Evolutionary conservation across 192 early-diverging fungal species (phyloP).

Genomic region (Coemansia sp.): DNA sequence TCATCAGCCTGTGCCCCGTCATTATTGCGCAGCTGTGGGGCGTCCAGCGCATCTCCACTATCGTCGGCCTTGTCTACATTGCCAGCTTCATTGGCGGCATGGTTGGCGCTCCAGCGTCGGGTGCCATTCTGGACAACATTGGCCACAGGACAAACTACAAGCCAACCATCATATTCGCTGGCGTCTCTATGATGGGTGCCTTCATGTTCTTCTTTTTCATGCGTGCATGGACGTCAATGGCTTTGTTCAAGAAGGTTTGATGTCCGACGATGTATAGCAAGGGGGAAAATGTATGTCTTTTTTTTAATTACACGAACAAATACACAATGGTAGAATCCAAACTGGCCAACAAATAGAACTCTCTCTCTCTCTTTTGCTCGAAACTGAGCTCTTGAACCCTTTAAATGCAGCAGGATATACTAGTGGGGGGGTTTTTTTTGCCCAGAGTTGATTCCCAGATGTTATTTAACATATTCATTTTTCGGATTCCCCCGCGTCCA

Average conservation of each 20-base stretch:
- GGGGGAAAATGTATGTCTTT: too few species aligned
- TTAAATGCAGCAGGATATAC: too few species aligned
- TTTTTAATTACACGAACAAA: background rate
- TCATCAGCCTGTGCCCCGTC: conserved; percentile 56
- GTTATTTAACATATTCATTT: too few species aligned
- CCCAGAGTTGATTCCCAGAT: too few species aligned
- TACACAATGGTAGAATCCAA: too few species aligned
- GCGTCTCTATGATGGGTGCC: background rate
- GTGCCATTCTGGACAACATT: conserved; percentile 55
- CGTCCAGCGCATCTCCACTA: conserved; percentile 57
- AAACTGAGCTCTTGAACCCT: too few species aligned
- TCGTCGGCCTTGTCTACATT: conserved; percentile 57
- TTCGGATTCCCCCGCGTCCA: too few species aligned
- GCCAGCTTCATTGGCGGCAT: conserved; percentile 53
- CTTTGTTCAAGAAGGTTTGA: background rate
- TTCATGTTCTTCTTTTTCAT: background rate
- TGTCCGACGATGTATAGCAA: background rate
- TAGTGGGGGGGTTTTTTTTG: too few species aligned
- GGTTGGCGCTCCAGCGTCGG: conserved; percentile 53
- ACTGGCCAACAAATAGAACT: too few species aligned
- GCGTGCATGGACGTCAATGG: background rate
- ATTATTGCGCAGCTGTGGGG: conserved; percentile 57
- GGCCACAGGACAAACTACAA: conserved; percentile 38
- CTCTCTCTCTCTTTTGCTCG: too few species aligned
- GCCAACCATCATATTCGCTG: conserved; percentile 14